These are phyloP conservation scores for Xylaria sp. DNA, from an alignment of 2,329 filamentous ascomycete species.

Conservation along the genomic window DNA sequence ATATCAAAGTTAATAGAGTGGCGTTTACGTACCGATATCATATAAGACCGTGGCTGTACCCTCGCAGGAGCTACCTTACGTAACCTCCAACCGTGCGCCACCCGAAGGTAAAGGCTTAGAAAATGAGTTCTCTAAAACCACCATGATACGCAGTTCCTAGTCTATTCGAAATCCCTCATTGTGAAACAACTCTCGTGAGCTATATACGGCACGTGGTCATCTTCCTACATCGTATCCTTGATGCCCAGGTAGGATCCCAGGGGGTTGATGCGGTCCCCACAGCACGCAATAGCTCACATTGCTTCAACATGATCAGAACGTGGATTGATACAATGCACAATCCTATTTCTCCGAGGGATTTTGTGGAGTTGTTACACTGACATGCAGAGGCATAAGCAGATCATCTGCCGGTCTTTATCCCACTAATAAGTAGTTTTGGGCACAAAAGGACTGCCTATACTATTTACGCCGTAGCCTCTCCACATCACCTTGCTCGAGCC, in stretches of 20 bases:
- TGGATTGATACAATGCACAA: not conserved
- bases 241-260: not conserved
- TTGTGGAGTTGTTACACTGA: slow-evolving; percentile 19
- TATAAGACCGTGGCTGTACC: slow-evolving; percentile 11
- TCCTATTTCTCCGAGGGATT: slow-evolving; percentile 20
- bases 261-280: slow-evolving; percentile 4
- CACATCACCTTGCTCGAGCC: slow-evolving; percentile 12
- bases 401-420: slow-evolving; percentile 17
- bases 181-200: not conserved
- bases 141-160: not conserved
- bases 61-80: slow-evolving; percentile 6
- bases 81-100: slow-evolving; percentile 5
- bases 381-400: slow-evolving; percentile 7
- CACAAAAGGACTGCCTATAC: slow-evolving; percentile 1
- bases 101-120: not conserved
- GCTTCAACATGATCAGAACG: not conserved
- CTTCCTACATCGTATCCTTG: not conserved
- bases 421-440: slow-evolving; percentile 10
- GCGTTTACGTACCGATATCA: not conserved
- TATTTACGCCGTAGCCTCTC: slow-evolving; percentile 15
- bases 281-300: not conserved
- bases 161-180: slow-evolving; percentile 2
- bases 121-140: slow-evolving; percentile 6
- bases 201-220: not conserved
- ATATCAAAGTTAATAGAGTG: not conserved